Evolutionary conservation across 129 eudicot genomes (phyloP).

Genomic region (Gnaphalium uliginosum): DNA sequence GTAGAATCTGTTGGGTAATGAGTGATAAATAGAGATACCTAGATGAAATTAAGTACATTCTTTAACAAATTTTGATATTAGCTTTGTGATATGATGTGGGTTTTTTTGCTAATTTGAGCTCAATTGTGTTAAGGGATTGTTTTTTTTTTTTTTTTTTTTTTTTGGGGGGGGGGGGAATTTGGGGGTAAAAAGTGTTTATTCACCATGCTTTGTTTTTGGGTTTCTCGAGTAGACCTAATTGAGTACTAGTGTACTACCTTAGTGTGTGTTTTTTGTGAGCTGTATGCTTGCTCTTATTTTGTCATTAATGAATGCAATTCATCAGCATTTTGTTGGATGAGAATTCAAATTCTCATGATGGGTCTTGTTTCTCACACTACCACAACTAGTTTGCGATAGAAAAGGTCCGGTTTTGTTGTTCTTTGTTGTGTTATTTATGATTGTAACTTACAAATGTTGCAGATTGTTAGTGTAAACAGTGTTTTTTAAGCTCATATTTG

Average conservation of each 20-base stretch:
- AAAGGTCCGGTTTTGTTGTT: neutral
- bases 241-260: neutral
- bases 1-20: slow-evolving; percentile 18
- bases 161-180: no score
- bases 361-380: neutral
- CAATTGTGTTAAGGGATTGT: slow-evolving; percentile 20
- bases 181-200: slow-evolving; percentile 9
- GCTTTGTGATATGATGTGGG: slow-evolving; percentile 9
- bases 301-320: slow-evolving; percentile 1
- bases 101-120: slow-evolving; percentile 16
- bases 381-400: slow-evolving; percentile 2
- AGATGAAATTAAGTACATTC: slow-evolving; percentile 15
- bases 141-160: no score
- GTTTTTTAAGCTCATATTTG: slow-evolving; percentile 3
- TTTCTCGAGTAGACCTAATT: slow-evolving; percentile 4
- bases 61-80: slow-evolving; percentile 17
- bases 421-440: neutral
- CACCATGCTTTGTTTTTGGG: neutral
- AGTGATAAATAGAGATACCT: slow-evolving; percentile 13
- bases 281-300: neutral
- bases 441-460: neutral
- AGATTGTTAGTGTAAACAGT: neutral
- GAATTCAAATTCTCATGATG: slow-evolving; percentile 14
- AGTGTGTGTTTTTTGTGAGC: slow-evolving; percentile 14
- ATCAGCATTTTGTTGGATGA: slow-evolving; percentile 21